Base-by-base conservation (phyloP, 1,284 basidiomycete species). In the Malassezia sympodialis region DNA sequence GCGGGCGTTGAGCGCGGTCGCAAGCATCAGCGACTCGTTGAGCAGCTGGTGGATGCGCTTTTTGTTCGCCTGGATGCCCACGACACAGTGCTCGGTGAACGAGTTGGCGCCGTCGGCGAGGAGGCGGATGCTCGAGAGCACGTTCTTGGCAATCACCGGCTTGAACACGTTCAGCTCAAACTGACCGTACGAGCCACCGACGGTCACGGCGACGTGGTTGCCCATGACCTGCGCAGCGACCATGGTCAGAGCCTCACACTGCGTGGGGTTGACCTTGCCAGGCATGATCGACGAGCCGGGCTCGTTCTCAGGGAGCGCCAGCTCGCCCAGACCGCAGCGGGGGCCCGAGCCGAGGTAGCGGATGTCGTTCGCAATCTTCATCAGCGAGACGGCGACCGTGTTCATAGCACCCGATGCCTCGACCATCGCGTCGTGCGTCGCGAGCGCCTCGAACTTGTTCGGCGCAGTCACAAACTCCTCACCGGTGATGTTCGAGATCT, bases 141-240 rank as follows among this genome's bases (percentile, higher is more conserved):
- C 85, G 77, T 96, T 98, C 80, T 91, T 94, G 78, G 93, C 90
- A 66, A 98, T 86, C 61, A 98, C 90, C 41, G 94, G 94, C 79
- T 99, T 99, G 82, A 96, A 99, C 26, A 98, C 94, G 77, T 99
- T 98, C 69, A 89, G 86, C 81, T 99, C 94, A 73, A 99, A 98
- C 75, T 98, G 93, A 47, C 94, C 94, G 73, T 85, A 90, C 4
- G 89, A 84, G 53, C 94, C 90, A 39, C 90, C 93, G 60, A 99
- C 80, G 66, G 85, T 88, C 75, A 98, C 90, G 54, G 86, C 79
- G 34, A 89, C 91, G 77, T 98, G 88, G 79, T 98, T 99, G 47
- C 94, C 94, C 78, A 98, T 94, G 8, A 98, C 93, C 77, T 98
- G 94, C 0, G 93, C 90, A 44, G 90, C 89, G 40, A 98, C 90